These are phyloP conservation scores for Penicillium atrosanguineum DNA, from an alignment of 495 filamentous ascomycete species.

Conservation along the genomic window DNA sequence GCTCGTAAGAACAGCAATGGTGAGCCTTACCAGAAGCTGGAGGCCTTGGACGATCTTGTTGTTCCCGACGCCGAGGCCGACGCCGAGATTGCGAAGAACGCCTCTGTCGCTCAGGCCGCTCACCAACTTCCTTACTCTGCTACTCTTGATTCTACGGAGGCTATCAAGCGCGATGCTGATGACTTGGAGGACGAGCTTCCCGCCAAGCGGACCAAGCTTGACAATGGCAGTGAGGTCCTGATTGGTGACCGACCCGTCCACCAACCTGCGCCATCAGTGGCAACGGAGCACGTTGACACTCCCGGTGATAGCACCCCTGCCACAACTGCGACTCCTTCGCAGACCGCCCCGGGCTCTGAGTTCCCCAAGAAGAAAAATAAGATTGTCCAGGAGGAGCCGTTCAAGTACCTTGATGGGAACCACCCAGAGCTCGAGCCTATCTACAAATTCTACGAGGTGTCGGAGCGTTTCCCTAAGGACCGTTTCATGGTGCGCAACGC, in stretches of 20 bases:
- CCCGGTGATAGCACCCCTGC: slow-evolving; percentile 34
- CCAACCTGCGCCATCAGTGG: slow-evolving; percentile 41
- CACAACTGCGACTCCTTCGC: slow-evolving; percentile 22
- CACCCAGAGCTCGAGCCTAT: slow-evolving; percentile 74
- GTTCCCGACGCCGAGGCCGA: slow-evolving; percentile 33
- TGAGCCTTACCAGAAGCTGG: slow-evolving; percentile 46
- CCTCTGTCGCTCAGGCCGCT: slow-evolving; percentile 40
- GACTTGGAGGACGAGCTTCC: slow-evolving; percentile 43
- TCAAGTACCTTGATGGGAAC: slow-evolving; percentile 75
- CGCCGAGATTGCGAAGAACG: slow-evolving; percentile 41
- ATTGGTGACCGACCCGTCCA: slow-evolving; percentile 51
- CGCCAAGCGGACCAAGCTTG: slow-evolving; percentile 46
- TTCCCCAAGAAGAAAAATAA: slow-evolving; percentile 37
- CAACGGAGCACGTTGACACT: slow-evolving; percentile 38
- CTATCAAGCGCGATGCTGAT: slow-evolving; percentile 40
- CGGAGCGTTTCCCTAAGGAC: slow-evolving; percentile 76
- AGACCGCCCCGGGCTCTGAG: slow-evolving; percentile 13
- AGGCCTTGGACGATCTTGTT: slow-evolving; percentile 48
- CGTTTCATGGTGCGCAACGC: slow-evolving; percentile 96
- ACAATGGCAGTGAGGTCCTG: slow-evolving; percentile 44
- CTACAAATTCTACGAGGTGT: slow-evolving; percentile 77
- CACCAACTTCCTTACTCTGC: slow-evolving; percentile 40
- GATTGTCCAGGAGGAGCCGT: slow-evolving; percentile 74
- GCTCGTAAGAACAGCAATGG: slow-evolving; percentile 40
- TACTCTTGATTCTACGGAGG: slow-evolving; percentile 26